Evolutionary conservation across 1,139 yeast genomes (phyloP).

Genomic region (Taphrina deformans): DNA sequence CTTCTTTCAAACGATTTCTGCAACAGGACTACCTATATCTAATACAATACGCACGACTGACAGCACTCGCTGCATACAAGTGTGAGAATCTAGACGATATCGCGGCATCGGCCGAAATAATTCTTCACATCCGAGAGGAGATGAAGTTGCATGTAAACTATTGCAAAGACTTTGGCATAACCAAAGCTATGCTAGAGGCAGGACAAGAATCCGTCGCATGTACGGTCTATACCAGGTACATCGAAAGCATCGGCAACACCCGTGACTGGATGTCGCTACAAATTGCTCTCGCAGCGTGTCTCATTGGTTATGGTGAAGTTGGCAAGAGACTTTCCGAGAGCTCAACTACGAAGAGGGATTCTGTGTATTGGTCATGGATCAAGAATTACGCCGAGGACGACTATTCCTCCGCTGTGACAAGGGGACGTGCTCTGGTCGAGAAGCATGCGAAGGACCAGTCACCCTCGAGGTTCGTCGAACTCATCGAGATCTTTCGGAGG

Average conservation of each 20-base stretch:
- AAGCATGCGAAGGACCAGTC: constrained; percentile 11
- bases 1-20: constrained; percentile 59
- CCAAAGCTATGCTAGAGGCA: constrained; percentile 51
- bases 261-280: constrained; percentile 34
- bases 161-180: constrained; percentile 53
- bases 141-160: constrained; percentile 58
- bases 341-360: constrained; percentile 36
- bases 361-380: constrained; percentile 58
- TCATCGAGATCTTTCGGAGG: constrained; percentile 30
- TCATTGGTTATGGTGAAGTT: constrained; percentile 34
- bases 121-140: constrained; percentile 58
- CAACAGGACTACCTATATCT: constrained; percentile 73
- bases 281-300: constrained; percentile 35
- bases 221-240: constrained; percentile 59
- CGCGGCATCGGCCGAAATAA: constrained; percentile 55
- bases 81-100: constrained; percentile 51
- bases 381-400: constrained; percentile 60
- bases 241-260: constrained; percentile 44
- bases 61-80: constrained; percentile 63
- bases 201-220: constrained; percentile 60
- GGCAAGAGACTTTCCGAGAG: constrained; percentile 14
- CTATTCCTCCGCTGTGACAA: constrained; percentile 55
- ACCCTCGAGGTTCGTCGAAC: constrained; percentile 14
- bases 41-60: constrained; percentile 67
- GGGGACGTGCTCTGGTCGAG: constrained; percentile 47